Conservation (phyloP, 495 filamentous ascomycete genomes). For the Delitschia confertaspora region DNA sequence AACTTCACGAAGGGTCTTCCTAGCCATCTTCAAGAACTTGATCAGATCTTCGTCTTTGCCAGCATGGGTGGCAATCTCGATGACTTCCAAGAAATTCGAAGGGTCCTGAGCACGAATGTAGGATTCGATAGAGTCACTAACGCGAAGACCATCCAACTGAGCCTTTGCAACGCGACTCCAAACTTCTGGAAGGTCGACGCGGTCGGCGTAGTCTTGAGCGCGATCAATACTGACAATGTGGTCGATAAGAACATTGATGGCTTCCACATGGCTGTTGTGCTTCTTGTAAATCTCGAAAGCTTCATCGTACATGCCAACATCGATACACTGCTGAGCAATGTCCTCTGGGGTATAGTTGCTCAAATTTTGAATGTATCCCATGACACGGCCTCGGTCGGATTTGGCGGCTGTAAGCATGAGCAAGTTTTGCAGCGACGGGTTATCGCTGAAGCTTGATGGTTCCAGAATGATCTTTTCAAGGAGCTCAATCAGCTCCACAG, state of each 20-base stretch:
- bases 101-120: slow-evolving; percentile 94
- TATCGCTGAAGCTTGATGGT: slow-evolving; percentile 94
- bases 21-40: slow-evolving; percentile 94
- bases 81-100: slow-evolving; percentile 88
- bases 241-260: slow-evolving; percentile 88
- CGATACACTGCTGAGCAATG: slow-evolving; percentile 86
- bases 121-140: slow-evolving; percentile 88
- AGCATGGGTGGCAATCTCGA: slow-evolving; percentile 89
- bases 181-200: slow-evolving; percentile 91
- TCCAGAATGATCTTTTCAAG: slow-evolving; percentile 99
- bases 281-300: slow-evolving; percentile 99
- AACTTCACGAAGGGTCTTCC: slow-evolving; percentile 91
- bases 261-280: slow-evolving; percentile 76
- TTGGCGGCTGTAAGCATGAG: slow-evolving; percentile 96
- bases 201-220: slow-evolving; percentile 92
- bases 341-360: slow-evolving; percentile 84
- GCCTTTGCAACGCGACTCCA: slow-evolving; percentile 99
- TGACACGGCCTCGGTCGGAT: slow-evolving; percentile 87
- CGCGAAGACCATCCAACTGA: slow-evolving; percentile 89
- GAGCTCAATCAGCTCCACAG: slow-evolving; percentile 90
- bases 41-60: slow-evolving; percentile 97
- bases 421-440: slow-evolving; percentile 89
- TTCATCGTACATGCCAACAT: slow-evolving; percentile 90
- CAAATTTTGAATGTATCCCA: slow-evolving; percentile 93
- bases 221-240: slow-evolving; percentile 98